Base-by-base conservation (phyloP, 352 stramenopile species). In the Globisporangium mamillatum region DNA sequence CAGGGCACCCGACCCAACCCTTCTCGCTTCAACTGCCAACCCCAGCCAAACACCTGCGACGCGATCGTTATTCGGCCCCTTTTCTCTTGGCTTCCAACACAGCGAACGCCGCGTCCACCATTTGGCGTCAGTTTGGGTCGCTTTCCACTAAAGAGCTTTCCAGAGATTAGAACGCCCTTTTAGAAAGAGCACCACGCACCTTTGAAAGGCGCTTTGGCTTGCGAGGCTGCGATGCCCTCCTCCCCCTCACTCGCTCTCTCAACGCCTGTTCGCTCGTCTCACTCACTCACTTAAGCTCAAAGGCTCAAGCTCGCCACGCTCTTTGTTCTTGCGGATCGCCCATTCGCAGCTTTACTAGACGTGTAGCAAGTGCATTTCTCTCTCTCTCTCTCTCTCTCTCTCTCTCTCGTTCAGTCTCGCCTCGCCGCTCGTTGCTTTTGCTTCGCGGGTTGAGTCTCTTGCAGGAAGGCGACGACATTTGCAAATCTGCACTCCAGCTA, bases 351-450 rank as follows among this genome's bases (percentile, higher is more conserved):
- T 25, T 34, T 65, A 65, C 60, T 65, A 65, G 60, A 65, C 60
- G 60, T 65, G 60, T 65, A 65, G 60, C 60, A 65, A 65, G 41
- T 50, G 32, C 55, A 60, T 34, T 22, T 60, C 18, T 29, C 27
- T 60, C 34, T 52, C 44, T 52, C 44, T 8, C 16, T 8, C 14
- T 5, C 38, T 6, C 38, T 1, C 16, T 25, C 22, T 24, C 22
- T 24, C 22, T 24, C 22, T 24, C 22, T 24, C 25, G 52, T 18
- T 25, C 16, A 18, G 38, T 46, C 38, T 46, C 38, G 38, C 38
- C 38, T 46, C 38, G 38, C 18, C 14, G 20, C 54, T 60, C 54
- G 54, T 41, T n/a, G 1, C 14, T 10, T 58, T 48, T 46, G 29
- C 29, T 48, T 50, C 18, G 16, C 44, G 16, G 24, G 18, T 52